Conservation (phyloP, 2,329 filamentous ascomycete genomes). For the Cercospora sp. region DNA sequence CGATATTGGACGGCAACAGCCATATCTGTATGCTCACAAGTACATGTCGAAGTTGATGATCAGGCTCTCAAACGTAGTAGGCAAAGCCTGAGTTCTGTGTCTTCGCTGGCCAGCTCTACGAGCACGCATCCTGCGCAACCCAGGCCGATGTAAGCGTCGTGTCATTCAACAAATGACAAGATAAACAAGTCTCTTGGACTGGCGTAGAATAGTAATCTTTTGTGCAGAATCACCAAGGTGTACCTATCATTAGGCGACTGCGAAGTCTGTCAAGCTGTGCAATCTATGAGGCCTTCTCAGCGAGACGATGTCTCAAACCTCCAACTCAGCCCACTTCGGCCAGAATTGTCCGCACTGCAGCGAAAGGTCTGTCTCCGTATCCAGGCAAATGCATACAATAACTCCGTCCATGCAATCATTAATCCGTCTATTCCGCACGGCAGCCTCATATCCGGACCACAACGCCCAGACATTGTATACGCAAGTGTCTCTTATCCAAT, state of each 20-base stretch:
- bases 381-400: neutral
- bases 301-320: neutral
- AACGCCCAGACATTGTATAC: slow-evolving; percentile 86
- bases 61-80: too few relatives aligned
- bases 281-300: neutral
- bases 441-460: slow-evolving; percentile 56
- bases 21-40: too few relatives aligned
- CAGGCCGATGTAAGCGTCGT: too few relatives aligned
- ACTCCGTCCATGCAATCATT: neutral
- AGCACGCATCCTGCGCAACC: too few relatives aligned
- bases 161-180: too few relatives aligned
- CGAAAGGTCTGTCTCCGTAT: neutral
- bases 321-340: neutral
- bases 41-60: too few relatives aligned
- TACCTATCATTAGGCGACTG: neutral
- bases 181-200: too few relatives aligned
- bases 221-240: neutral
- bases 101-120: too few relatives aligned
- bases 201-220: too few relatives aligned
- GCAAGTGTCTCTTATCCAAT: slow-evolving; percentile 81
- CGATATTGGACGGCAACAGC: too few relatives aligned
- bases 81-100: too few relatives aligned
- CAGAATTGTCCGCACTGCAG: neutral
- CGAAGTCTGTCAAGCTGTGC: neutral
- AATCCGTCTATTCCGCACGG: neutral